Percentiles rank a stretch among this genome's conserved stretches.
Evolutionary conservation across 805 yeast genomes (phyloP).

Genomic region (Yamadazyma sp.): DNA sequence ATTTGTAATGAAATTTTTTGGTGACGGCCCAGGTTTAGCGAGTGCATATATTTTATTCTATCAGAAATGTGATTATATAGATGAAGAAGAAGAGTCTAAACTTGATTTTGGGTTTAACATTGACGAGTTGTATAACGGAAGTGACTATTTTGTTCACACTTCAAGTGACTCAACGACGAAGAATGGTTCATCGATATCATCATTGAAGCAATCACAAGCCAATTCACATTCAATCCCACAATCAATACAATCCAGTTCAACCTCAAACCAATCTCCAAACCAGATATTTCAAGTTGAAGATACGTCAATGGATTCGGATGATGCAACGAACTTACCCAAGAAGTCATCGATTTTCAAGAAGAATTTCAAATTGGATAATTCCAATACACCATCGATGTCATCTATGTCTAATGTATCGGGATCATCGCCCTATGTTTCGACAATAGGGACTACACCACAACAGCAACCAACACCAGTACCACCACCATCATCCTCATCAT

Average conservation of each 20-base stretch:
- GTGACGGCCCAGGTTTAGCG: constrained; percentile 83
- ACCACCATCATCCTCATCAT: neutral
- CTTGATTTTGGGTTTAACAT: constrained; percentile 35
- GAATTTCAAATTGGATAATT: constrained; percentile 25
- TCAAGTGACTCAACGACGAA: constrained; percentile 5
- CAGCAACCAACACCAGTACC: neutral
- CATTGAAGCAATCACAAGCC: neutral
- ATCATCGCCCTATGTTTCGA: neutral
- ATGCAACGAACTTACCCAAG: neutral
- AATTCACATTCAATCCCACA: too few relatives aligned
- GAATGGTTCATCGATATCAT: constrained; percentile 2
- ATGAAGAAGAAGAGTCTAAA: constrained; percentile 29
- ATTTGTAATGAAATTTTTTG: constrained; percentile 81
- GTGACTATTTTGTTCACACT: constrained; percentile 17
- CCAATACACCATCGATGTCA: constrained; percentile 7
- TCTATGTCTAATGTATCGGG: constrained; percentile 9
- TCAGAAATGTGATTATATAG: constrained; percentile 45
- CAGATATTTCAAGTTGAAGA: too few relatives aligned
- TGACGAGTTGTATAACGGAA: constrained; percentile 30
- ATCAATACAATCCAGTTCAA: too few relatives aligned
- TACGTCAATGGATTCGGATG: too few relatives aligned
- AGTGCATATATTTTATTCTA: constrained; percentile 90
- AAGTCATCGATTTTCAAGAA: constrained; percentile 25
- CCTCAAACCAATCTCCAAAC: too few relatives aligned
- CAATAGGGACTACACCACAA: constrained; percentile 3